Percentiles rank a stretch among this genome's conserved stretches.
These are phyloP conservation scores for Fagopyrum esculentum DNA, from an alignment of 148 eudicot genomes.

Conservation along the genomic window DNA sequence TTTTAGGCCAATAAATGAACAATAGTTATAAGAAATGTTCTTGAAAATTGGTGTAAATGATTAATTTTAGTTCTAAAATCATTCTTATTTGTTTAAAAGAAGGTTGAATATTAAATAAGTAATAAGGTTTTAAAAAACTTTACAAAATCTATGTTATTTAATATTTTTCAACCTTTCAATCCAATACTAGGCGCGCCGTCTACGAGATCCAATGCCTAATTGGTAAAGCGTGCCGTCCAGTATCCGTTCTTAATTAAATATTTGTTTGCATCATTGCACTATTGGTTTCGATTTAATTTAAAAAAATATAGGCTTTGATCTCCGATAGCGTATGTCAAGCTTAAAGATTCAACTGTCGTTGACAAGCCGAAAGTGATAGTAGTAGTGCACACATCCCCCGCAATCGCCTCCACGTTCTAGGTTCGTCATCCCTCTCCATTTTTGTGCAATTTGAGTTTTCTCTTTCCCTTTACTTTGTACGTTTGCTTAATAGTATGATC, in stretches of 20 bases:
- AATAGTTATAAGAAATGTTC: no score
- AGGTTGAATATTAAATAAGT: no score
- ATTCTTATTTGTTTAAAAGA: no score
- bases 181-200: no score
- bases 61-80: no score
- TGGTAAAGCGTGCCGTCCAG: no score
- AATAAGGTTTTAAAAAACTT: no score
- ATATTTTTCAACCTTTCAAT: no score
- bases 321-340: not conserved
- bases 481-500: not conserved
- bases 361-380: not conserved
- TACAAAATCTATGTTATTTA: no score
- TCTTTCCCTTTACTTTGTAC: not conserved
- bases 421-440: not conserved
- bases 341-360: conserved; percentile 1
- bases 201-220: no score
- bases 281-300: not conserved
- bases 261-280: not conserved
- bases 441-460: not conserved
- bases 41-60: no score
- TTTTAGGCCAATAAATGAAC: no score
- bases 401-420: conserved; percentile 1
- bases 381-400: not conserved
- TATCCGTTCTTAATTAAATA: not conserved
- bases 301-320: not conserved